Conservation (phyloP, 208 protist species). For the Acanthamoeba castellanii region DNA sequence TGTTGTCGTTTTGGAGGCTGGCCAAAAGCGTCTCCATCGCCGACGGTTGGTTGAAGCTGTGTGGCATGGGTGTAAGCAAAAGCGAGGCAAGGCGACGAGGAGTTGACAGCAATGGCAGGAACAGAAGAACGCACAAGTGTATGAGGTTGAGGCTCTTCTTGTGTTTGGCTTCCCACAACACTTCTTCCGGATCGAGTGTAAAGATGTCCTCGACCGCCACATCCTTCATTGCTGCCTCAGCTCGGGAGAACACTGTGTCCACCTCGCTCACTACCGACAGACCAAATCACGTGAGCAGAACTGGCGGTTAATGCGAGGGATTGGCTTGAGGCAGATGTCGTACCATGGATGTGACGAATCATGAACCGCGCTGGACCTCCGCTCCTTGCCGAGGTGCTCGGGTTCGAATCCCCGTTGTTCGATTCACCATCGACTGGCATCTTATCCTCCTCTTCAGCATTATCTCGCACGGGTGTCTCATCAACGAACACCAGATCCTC, state of each 20-base stretch:
- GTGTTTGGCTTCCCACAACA: slow-evolving; percentile 45
- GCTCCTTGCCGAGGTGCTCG: background rate
- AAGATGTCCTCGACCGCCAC: background rate
- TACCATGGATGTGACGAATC: background rate
- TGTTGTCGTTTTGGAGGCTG: background rate
- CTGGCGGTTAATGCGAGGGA: background rate
- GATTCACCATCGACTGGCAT: too few relatives aligned
- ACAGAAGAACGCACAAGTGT: background rate
- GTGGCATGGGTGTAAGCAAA: too few relatives aligned
- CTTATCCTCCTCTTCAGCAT: too few relatives aligned
- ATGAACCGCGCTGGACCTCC: background rate
- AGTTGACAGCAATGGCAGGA: background rate
- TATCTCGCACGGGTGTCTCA: too few relatives aligned
- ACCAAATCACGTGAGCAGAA: background rate
- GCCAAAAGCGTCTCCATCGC: background rate
- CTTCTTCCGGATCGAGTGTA: background rate
- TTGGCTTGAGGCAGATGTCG: background rate
- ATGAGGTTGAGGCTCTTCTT: slow-evolving; percentile 28
- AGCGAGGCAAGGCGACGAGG: background rate
- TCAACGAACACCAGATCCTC: too few relatives aligned
- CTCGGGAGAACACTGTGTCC: background rate
- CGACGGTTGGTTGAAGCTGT: slow-evolving; percentile 14
- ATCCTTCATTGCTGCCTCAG: background rate
- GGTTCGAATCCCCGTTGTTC: too few relatives aligned
- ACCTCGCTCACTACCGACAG: background rate